Conservation (phyloP, 176 grass and related monocot species). For the Cenchrus americanus region DNA sequence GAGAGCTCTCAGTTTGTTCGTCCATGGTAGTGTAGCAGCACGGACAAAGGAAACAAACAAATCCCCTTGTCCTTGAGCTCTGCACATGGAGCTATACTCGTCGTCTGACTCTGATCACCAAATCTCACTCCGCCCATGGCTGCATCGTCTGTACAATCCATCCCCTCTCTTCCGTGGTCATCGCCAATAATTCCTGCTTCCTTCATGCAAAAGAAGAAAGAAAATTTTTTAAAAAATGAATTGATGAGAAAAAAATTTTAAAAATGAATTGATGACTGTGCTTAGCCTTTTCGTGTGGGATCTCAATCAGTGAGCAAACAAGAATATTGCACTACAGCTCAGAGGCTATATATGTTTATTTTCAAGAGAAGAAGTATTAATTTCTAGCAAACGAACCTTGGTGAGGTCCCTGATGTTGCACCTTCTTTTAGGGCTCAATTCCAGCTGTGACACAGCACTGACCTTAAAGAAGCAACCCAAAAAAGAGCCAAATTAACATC, state of each 20-base stretch:
- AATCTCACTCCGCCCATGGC: slow-evolving; percentile 42
- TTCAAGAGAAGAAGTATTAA: neutral
- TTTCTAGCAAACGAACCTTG: slow-evolving; percentile 46
- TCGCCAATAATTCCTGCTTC: slow-evolving; percentile 38
- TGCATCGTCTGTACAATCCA: slow-evolving; percentile 23
- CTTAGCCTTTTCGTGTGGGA: neutral
- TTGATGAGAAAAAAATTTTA: slow-evolving; percentile 6
- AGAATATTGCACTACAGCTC: neutral
- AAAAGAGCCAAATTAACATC: slow-evolving; percentile 8
- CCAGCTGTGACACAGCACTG: slow-evolving; percentile 60
- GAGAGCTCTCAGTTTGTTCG: slow-evolving; percentile 24
- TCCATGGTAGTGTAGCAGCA: slow-evolving; percentile 65
- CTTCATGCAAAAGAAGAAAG: slow-evolving; percentile 5
- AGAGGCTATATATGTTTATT: neutral
- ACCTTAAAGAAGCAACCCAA: slow-evolving; percentile 59
- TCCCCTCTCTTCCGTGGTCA: slow-evolving; percentile 43
- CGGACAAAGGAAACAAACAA: slow-evolving; percentile 75
- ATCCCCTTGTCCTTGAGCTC: slow-evolving; percentile 81
- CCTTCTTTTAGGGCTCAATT: slow-evolving; percentile 59
- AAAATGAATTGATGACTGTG: neutral
- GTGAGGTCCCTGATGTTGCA: slow-evolving; percentile 52
- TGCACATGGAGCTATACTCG: slow-evolving; percentile 63
- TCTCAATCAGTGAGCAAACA: neutral
- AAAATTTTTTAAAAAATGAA: slow-evolving; percentile 5
- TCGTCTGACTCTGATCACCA: slow-evolving; percentile 48